Conservation (phyloP, 2,329 filamentous ascomycete genomes). For the Metarhizium guizhouense region DNA sequence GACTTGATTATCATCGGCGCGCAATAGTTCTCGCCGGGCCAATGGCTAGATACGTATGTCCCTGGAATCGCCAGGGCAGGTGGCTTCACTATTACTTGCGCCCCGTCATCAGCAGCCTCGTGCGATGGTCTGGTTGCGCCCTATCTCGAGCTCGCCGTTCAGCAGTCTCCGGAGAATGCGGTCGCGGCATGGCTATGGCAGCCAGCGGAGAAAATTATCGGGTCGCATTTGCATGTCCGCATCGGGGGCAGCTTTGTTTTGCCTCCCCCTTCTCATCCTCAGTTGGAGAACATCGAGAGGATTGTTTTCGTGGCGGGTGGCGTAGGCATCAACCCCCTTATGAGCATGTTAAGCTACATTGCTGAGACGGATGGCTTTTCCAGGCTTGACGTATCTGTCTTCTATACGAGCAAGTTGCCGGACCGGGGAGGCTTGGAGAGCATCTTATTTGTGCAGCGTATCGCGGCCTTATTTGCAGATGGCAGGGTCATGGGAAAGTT, state of each 20-base stretch:
- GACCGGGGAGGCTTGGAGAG: slow-evolving; percentile 15
- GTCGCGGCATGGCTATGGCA: slow-evolving; percentile 71
- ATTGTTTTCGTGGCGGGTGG: slow-evolving; percentile 73
- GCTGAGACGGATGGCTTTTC: slow-evolving; percentile 19
- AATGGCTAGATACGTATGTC: slow-evolving; percentile 81
- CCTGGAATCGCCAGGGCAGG: slow-evolving; percentile 62
- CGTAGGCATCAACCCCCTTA: slow-evolving; percentile 72
- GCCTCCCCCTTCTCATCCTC: slow-evolving; percentile 43
- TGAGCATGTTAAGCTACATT: slow-evolving; percentile 62
- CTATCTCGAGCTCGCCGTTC: slow-evolving; percentile 72
- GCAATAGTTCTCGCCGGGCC: slow-evolving; percentile 64
- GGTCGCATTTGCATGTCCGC: slow-evolving; percentile 52
- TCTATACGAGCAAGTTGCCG: slow-evolving; percentile 49
- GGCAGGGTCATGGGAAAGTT: slow-evolving; percentile 30
- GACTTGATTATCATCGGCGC: background rate
- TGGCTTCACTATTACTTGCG: slow-evolving; percentile 81
- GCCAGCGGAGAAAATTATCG: slow-evolving; percentile 43
- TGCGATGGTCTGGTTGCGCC: slow-evolving; percentile 13
- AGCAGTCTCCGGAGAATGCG: slow-evolving; percentile 60
- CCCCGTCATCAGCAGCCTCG: slow-evolving; percentile 47
- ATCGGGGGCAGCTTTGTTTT: slow-evolving; percentile 77
- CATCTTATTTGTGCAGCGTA: slow-evolving; percentile 35
- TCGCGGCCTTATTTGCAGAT: slow-evolving; percentile 31
- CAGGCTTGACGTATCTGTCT: slow-evolving; percentile 40
- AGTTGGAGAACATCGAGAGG: slow-evolving; percentile 40